These are phyloP conservation scores for Fusarium liriodendri DNA, from an alignment of 2,329 filamentous ascomycete genomes.

Conservation along the genomic window DNA sequence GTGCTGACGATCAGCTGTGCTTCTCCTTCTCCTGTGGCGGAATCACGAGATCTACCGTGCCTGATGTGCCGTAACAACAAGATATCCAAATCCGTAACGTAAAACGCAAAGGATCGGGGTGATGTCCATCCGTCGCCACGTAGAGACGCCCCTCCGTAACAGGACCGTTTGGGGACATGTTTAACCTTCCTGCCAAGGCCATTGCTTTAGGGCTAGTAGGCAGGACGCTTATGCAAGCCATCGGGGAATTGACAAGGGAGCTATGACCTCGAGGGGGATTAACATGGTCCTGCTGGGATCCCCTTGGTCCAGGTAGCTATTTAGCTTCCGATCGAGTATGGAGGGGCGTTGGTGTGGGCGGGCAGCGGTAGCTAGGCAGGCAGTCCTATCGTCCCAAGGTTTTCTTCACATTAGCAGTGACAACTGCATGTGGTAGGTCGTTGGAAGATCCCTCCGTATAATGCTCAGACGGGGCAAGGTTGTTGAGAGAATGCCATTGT, in stretches of 20 bases:
- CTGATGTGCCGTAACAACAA: neutral
- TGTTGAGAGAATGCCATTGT: constrained; percentile 13
- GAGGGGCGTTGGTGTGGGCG: constrained; percentile 8
- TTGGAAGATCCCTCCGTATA: neutral
- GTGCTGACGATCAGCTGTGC: neutral
- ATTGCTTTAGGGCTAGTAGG: constrained; percentile 18
- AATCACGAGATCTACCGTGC: neutral
- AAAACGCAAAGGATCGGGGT: neutral
- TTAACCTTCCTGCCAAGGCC: neutral
- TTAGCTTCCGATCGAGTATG: constrained; percentile 26
- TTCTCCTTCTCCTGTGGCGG: neutral
- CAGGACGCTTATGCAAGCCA: constrained; percentile 8
- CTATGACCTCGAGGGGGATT: constrained; percentile 12
- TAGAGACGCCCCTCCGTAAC: neutral
- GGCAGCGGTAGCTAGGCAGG: neutral
- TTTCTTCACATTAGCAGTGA: constrained; percentile 3
- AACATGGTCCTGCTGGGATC: neutral
- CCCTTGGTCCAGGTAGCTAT: constrained; percentile 4
- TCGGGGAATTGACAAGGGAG: neutral
- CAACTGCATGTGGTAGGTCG: neutral
- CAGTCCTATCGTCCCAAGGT: neutral
- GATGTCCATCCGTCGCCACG: neutral
- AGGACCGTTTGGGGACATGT: constrained; percentile 7
- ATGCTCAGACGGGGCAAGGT: neutral
- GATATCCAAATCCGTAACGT: constrained; percentile 7